Percentiles rank a stretch among this genome's conserved stretches.
Evolutionary conservation across 768 basidiomycete species (phyloP).

Genomic region (Boletus subcaerulescens): DNA sequence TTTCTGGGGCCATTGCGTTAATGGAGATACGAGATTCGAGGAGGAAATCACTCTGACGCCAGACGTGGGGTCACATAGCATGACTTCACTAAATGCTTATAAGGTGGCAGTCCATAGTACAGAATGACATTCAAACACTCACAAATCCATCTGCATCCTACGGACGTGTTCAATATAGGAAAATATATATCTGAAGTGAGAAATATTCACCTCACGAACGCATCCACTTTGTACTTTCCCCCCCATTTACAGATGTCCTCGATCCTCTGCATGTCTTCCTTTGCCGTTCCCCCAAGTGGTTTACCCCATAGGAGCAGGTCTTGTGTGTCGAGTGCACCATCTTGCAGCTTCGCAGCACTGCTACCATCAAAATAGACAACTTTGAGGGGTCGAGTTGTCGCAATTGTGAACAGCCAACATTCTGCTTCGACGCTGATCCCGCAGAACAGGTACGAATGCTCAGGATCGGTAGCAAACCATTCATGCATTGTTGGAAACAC

Average conservation of each 20-base stretch:
- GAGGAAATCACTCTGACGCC: slow-evolving; percentile 32
- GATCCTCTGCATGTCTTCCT: slow-evolving; percentile 27
- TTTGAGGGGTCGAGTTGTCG: slow-evolving; percentile 26
- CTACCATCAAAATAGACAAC: slow-evolving; percentile 31
- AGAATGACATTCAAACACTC: slow-evolving; percentile 13
- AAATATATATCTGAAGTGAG: slow-evolving; percentile 19
- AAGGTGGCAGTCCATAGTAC: no score
- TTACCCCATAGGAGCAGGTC: slow-evolving; percentile 35
- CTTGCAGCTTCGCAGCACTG: slow-evolving; percentile 3
- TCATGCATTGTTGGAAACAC: slow-evolving; percentile 24
- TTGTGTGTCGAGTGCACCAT: slow-evolving; percentile 33
- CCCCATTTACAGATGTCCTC: slow-evolving; percentile 35
- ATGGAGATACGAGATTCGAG: slow-evolving; percentile 28
- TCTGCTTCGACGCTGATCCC: slow-evolving; percentile 1
- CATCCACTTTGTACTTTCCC: slow-evolving; percentile 30
- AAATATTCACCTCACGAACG: slow-evolving; percentile 29
- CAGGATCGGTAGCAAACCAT: slow-evolving; percentile 33
- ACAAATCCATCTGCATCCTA: slow-evolving; percentile 46
- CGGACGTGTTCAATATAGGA: slow-evolving; percentile 10
- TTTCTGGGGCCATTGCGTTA: neutral
- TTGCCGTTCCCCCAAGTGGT: slow-evolving; percentile 12
- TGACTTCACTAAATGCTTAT: slow-evolving; percentile 38
- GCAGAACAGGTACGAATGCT: slow-evolving; percentile 40
- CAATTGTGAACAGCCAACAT: slow-evolving; percentile 33
- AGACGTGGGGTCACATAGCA: slow-evolving; percentile 39